Percentiles rank a stretch among this genome's conserved stretches.
These are phyloP conservation scores for Epithemia pelagica DNA, from an alignment of 108 stramenopile species.

Conservation along the genomic window DNA sequence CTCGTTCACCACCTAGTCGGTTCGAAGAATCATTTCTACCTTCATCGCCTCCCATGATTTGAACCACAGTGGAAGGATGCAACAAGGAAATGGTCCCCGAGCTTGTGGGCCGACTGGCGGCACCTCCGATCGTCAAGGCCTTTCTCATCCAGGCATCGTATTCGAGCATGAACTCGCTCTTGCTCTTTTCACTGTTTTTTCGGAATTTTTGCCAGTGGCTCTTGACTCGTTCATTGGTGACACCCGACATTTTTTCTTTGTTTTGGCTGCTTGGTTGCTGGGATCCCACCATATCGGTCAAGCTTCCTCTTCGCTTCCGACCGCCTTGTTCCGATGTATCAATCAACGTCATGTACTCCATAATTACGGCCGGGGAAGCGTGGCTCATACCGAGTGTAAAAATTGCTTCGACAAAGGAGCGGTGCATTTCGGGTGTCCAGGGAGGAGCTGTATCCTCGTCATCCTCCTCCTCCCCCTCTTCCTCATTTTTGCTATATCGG, in stretches of 20 bases:
- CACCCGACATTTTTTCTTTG: conserved; percentile 7
- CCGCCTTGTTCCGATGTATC: conserved; percentile 1
- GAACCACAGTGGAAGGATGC: conserved; percentile 3
- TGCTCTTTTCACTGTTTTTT: conserved; percentile 29
- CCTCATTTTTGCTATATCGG: background rate
- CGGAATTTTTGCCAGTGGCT: conserved; percentile 54
- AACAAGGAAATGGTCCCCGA: background rate
- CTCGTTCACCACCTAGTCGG: conserved; percentile 31
- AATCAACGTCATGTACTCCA: conserved; percentile 38
- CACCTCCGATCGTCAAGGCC: conserved; percentile 14
- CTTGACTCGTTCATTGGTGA: conserved; percentile 44
- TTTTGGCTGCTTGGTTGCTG: background rate
- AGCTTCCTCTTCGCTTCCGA: background rate
- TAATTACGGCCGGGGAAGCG: conserved; percentile 39
- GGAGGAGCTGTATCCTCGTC: background rate
- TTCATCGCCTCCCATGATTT: conserved; percentile 2
- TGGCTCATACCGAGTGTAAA: conserved; percentile 40
- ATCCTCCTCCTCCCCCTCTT: background rate
- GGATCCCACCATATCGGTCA: background rate
- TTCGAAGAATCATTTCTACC: background rate
- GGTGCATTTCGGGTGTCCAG: conserved; percentile 20
- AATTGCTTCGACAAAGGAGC: conserved; percentile 34
- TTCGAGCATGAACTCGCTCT: conserved; percentile 36
- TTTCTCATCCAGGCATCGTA: conserved; percentile 36
- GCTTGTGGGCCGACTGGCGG: background rate